Evolutionary conservation across 192 early-diverging fungal species (phyloP).

Genomic region (Coemansia brasiliensis): DNA sequence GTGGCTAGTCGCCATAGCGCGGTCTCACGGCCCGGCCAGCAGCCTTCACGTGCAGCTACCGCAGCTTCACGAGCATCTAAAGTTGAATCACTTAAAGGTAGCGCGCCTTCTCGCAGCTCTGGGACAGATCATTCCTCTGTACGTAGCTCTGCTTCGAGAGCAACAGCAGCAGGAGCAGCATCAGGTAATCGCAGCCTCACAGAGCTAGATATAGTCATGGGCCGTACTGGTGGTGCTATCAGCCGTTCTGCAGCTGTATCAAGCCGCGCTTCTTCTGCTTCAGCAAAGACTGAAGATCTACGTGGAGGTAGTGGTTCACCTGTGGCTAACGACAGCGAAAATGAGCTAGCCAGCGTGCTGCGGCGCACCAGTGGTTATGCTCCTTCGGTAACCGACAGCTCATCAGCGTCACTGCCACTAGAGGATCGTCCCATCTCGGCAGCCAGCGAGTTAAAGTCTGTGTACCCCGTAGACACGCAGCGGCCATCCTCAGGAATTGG

Average conservation of each 20-base stretch:
- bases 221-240: conserved; percentile 36
- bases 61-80: too few species aligned
- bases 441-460: conserved; percentile 35
- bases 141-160: background rate
- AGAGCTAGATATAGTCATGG: conserved; percentile 55
- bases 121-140: background rate
- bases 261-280: conserved; percentile 16
- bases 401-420: conserved; percentile 18
- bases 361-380: conserved; percentile 51
- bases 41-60: too few species aligned
- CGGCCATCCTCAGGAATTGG: conserved; percentile 11
- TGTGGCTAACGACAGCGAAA: conserved; percentile 33
- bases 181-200: conserved; percentile 29
- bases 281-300: conserved; percentile 5
- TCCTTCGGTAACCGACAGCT: conserved; percentile 34
- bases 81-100: background rate
- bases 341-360: conserved; percentile 51
- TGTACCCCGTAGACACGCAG: conserved; percentile 21
- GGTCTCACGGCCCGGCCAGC: background rate
- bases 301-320: conserved; percentile 44
- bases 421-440: conserved; percentile 26
- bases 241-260: conserved; percentile 11
- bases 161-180: background rate
- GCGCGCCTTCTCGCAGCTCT: conserved; percentile 1
- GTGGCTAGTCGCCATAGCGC: conserved; percentile 14